Base-by-base conservation (phyloP, 805 yeast species). In the Suhomyces prunicola region DNA sequence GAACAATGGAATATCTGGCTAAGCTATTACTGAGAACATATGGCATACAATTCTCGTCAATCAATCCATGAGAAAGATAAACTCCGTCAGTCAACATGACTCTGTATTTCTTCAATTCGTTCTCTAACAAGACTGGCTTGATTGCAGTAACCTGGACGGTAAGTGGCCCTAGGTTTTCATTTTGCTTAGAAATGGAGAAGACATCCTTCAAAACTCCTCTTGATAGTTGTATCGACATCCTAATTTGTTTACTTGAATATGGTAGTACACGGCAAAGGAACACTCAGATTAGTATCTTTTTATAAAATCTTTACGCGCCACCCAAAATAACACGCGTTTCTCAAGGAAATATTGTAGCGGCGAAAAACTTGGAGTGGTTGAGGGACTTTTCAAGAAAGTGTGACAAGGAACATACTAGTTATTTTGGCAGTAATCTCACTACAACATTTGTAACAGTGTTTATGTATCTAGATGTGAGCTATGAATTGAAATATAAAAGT, bases 31-130 rank as follows among this genome's bases (percentile, higher is more conserved):
- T 61, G 47, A 67, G 72, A 50, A 57, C 73, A 60, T 65, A 78
- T 66, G 64, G 77, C 50, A 72, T 73, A 44, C 77, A 71, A 33
- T 78, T 76, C 54, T 77, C 66, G 58, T 72, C 68, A 62, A 78
- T 56, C 52, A 73, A 54, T 35, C 77, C 71, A 61, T 75, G 78
- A 41, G 68, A 60, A 27, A 65, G 58, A 57, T 72, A 71, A 17
- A 55, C 60, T 12, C 80, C 79, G 60, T 75, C 80, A 45, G 68
- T 67, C 51, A 75, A 52, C 52, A 75, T 64, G 12, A 73, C 69
- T 35, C 80, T 60, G 62, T 52, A 58, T 52, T 57, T 57, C 36
- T 55, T 57, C 50, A 57, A 50, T 23, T 55, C 58, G 9, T 55
- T 55, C 10, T 71, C 74, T 51, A 74, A 78, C 15, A 70, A 67